A percentile compares a stretch with the other conserved stretches of the same genome.
phyloP scores from a whole-genome alignment of 306 rosid genomes.

The Bauhinia variegata region DNA sequence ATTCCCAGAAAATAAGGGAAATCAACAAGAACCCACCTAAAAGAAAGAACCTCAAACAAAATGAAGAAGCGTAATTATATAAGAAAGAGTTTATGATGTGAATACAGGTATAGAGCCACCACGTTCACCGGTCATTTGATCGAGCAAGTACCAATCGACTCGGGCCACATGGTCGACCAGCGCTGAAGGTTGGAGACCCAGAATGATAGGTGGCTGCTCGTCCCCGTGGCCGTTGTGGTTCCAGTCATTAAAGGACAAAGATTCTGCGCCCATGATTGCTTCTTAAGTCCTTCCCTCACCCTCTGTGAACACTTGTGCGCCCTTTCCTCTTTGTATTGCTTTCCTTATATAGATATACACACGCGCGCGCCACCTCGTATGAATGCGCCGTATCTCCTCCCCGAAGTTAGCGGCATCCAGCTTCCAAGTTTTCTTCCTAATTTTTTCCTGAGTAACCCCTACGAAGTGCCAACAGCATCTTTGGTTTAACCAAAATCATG shows the following conservation, averaged over 20 bases:
- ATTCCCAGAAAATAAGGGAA: background rate
- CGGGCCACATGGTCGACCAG: conserved; percentile 78
- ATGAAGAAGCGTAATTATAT: background rate
- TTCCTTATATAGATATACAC: no score
- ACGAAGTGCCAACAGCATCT: no score
- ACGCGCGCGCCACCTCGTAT: no score
- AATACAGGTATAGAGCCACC: conserved; percentile 90
- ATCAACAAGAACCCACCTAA: background rate
- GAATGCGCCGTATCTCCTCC: no score
- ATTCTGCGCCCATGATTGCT: conserved; percentile 45
- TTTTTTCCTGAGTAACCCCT: no score
- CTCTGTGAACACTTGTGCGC: no score
- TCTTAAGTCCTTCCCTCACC: no score
- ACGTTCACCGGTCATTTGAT: conserved; percentile 77
- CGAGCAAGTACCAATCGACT: conserved; percentile 63
- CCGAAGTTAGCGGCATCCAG: no score
- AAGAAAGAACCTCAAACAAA: background rate
- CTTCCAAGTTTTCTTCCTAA: no score
- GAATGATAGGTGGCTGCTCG: conserved; percentile 60
- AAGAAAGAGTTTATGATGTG: background rate
- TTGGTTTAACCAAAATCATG: no score
- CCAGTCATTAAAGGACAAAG: conserved; percentile 27
- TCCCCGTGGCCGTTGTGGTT: background rate
- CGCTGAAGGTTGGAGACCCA: conserved; percentile 86
- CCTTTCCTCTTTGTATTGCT: no score